Percentiles rank a stretch among this genome's conserved stretches.
Evolutionary conservation across 805 yeast species (phyloP).

Genomic region (Candida adriatica): DNA sequence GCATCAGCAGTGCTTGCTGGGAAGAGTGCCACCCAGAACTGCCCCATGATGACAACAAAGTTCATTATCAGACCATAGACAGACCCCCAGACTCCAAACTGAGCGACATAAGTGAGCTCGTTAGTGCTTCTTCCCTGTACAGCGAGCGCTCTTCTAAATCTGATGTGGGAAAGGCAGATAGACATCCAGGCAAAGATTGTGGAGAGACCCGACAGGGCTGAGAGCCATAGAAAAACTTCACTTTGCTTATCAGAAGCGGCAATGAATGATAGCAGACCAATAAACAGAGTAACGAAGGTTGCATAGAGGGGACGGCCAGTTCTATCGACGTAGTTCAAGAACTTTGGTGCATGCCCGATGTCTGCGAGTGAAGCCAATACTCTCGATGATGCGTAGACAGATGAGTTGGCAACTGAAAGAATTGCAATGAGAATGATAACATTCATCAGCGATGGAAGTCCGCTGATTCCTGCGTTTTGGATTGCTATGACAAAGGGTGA

Average conservation of each 20-base stretch:
- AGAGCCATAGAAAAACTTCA: slow-evolving; percentile 55
- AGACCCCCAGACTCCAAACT: slow-evolving; percentile 64
- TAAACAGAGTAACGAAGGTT: slow-evolving; percentile 37
- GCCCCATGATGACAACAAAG: slow-evolving; percentile 56
- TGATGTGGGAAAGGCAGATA: slow-evolving; percentile 50
- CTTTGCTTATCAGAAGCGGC: slow-evolving; percentile 47
- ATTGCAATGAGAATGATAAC: slow-evolving; percentile 62
- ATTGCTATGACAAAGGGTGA: slow-evolving; percentile 77
- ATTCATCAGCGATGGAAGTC: slow-evolving; percentile 57
- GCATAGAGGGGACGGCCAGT: slow-evolving; percentile 62
- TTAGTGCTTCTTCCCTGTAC: slow-evolving; percentile 54
- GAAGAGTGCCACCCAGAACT: slow-evolving; percentile 76
- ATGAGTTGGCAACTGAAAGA: slow-evolving; percentile 63
- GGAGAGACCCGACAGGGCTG: slow-evolving; percentile 57
- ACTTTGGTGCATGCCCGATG: slow-evolving; percentile 53
- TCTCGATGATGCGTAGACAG: slow-evolving; percentile 63
- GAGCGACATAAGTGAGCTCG: slow-evolving; percentile 61
- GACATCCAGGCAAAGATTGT: slow-evolving; percentile 58
- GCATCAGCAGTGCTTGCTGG: slow-evolving; percentile 55
- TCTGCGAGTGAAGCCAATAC: slow-evolving; percentile 55
- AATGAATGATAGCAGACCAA: slow-evolving; percentile 54
- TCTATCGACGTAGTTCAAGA: slow-evolving; percentile 54
- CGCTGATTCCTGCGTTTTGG: slow-evolving; percentile 52
- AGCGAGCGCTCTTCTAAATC: slow-evolving; percentile 57
- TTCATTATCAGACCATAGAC: slow-evolving; percentile 51